Evolutionary conservation across 1,284 basidiomycete genomes (phyloP).

Genomic region (Fomitopsis betulina): DNA sequence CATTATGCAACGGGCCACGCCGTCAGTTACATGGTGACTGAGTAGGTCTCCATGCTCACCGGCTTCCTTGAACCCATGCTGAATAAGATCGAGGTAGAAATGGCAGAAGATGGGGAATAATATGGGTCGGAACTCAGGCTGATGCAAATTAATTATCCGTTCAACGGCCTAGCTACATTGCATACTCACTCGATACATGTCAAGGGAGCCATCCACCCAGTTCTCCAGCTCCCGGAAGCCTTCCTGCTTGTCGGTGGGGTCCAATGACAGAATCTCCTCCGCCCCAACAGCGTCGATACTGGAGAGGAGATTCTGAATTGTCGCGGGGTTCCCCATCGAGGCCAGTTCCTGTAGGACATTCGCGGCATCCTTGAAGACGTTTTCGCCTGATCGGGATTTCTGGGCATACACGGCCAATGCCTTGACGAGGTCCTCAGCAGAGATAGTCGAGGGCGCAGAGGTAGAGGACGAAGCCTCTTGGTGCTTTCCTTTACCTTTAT

Average conservation of each 20-base stretch:
- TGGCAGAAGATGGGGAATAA: constrained; percentile 96
- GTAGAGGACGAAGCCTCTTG: constrained; percentile 30
- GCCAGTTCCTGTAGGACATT: constrained; percentile 64
- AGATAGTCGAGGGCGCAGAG: constrained; percentile 29
- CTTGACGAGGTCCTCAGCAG: constrained; percentile 63
- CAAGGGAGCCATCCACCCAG: constrained; percentile 90
- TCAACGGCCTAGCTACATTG: constrained; percentile 2
- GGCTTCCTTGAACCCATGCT: constrained; percentile 86
- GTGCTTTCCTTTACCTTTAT: constrained; percentile 51
- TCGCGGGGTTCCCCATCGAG: constrained; percentile 58
- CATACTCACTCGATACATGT: constrained; percentile 73
- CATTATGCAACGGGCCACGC: not conserved
- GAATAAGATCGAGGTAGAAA: constrained; percentile 93
- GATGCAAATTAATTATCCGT: not conserved
- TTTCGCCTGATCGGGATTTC: constrained; percentile 60
- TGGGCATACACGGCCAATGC: constrained; percentile 61
- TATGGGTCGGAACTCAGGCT: constrained; percentile 93
- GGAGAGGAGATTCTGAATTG: constrained; percentile 69
- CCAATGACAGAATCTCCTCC: constrained; percentile 78
- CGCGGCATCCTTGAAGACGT: constrained; percentile 59
- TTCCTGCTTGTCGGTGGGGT: constrained; percentile 87
- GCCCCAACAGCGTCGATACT: constrained; percentile 74
- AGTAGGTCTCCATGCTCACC: constrained; percentile 44
- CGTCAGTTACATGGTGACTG: not conserved
- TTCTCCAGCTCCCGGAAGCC: constrained; percentile 84